These are phyloP conservation scores for Mercurialis annua DNA, from an alignment of 345 rosid genomes.

Conservation along the genomic window DNA sequence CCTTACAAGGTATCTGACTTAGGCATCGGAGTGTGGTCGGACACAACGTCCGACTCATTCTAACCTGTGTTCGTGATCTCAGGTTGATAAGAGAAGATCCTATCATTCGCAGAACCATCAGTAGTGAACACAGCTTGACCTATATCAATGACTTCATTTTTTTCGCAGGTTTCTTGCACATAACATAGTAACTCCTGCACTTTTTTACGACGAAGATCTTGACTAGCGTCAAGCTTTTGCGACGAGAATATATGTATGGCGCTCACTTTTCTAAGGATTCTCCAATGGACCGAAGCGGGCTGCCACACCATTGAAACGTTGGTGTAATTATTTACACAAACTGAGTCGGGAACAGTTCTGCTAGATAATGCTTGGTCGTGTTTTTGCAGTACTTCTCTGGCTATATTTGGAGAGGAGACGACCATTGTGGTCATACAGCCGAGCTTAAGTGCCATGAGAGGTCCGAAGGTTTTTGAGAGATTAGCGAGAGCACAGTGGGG, in stretches of 20 bases:
- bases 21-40: too few relatives aligned
- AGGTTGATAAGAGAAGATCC: too few relatives aligned
- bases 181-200: constrained; percentile 10
- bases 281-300: constrained; percentile 5
- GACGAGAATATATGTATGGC: constrained; percentile 11
- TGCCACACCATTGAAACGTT: background rate
- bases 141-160: constrained; percentile 19
- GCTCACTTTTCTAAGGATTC: constrained; percentile 9
- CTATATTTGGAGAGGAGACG: background rate
- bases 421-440: constrained; percentile 1
- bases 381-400: constrained; percentile 8
- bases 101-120: too few relatives aligned
- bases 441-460: constrained; percentile 14
- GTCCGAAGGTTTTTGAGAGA: constrained; percentile 11
- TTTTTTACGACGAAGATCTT: constrained; percentile 8
- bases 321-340: background rate
- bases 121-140: constrained; percentile 42
- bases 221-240: constrained; percentile 9
- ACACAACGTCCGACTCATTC: too few relatives aligned
- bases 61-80: too few relatives aligned
- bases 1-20: too few relatives aligned
- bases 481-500: background rate
- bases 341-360: background rate
- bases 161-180: constrained; percentile 1
- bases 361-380: constrained; percentile 12